These are phyloP conservation scores for Piloderma croceum DNA, from an alignment of 768 basidiomycete species.

Conservation along the genomic window DNA sequence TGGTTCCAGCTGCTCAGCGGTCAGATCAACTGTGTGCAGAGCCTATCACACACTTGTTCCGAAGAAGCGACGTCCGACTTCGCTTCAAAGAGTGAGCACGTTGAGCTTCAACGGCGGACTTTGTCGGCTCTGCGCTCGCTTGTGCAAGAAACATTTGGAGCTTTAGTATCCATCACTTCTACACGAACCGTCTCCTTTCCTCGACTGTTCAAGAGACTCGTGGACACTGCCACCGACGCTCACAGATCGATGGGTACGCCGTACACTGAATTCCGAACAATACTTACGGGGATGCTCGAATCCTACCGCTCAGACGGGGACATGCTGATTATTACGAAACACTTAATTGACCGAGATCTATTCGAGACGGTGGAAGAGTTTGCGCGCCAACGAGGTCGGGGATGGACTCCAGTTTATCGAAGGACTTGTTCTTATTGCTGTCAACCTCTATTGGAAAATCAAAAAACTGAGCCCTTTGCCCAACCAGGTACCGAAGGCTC, in stretches of 20 bases:
- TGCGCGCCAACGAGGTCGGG: slow-evolving; percentile 49
- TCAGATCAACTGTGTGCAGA: slow-evolving; percentile 76
- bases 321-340: slow-evolving; percentile 78
- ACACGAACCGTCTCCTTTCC: slow-evolving; percentile 84
- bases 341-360: slow-evolving; percentile 75
- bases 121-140: slow-evolving; percentile 60
- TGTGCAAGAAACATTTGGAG: slow-evolving; percentile 78
- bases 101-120: slow-evolving; percentile 25
- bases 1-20: slow-evolving; percentile 85
- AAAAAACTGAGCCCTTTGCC: not conserved
- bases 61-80: slow-evolving; percentile 11
- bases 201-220: slow-evolving; percentile 84
- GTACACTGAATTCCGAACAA: slow-evolving; percentile 87
- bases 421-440: slow-evolving; percentile 50
- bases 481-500: slow-evolving; percentile 4
- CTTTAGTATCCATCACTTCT: slow-evolving; percentile 80
- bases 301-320: slow-evolving; percentile 91
- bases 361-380: slow-evolving; percentile 66
- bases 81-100: slow-evolving; percentile 14
- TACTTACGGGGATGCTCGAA: slow-evolving; percentile 93
- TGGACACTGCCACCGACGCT: slow-evolving; percentile 58
- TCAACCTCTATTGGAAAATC: slow-evolving; percentile 32
- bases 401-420: slow-evolving; percentile 56
- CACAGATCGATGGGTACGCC: slow-evolving; percentile 52
- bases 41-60: slow-evolving; percentile 43